phyloP scores from a whole-genome alignment of 2,329 filamentous ascomycete species.

The Aspergillus proliferans region DNA sequence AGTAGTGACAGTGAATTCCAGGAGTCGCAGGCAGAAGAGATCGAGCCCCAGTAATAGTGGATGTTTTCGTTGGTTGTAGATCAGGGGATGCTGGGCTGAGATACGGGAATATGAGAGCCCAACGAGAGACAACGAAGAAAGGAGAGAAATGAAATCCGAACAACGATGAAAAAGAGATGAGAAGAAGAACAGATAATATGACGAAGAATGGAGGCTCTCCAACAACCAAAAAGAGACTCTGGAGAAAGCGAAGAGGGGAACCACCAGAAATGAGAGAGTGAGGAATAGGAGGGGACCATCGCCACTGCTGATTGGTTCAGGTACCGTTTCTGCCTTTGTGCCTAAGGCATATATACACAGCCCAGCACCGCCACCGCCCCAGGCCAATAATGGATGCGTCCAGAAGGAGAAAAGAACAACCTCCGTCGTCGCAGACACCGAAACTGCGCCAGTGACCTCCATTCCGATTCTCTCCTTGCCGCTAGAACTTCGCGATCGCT shows the following conservation, averaged over 20 bases:
- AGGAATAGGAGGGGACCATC: constrained; percentile 14
- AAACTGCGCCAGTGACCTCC: too few species aligned
- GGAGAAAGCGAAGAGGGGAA: constrained; percentile 17
- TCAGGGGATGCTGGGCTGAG: too few species aligned
- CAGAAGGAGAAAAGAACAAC: background rate
- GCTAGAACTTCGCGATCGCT: too few species aligned
- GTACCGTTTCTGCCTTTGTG: constrained; percentile 7
- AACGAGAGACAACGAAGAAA: too few species aligned
- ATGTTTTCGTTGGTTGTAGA: too few species aligned
- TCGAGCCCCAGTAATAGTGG: too few species aligned
- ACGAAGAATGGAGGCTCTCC: constrained; percentile 1
- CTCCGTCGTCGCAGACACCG: background rate
- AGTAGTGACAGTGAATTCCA: background rate
- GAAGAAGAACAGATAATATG: constrained; percentile 2
- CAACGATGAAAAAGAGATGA: constrained; percentile 5
- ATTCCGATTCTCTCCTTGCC: too few species aligned
- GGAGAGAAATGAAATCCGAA: constrained; percentile 4
- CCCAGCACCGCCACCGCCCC: too few species aligned
- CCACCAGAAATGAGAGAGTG: constrained; percentile 9
- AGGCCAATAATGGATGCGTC: too few species aligned
- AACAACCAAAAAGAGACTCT: constrained; percentile 6
- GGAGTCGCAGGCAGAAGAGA: constrained; percentile 11
- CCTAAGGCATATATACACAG: background rate
- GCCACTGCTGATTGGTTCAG: constrained; percentile 10
- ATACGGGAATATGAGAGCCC: background rate